Evolutionary conservation across 2,329 filamentous ascomycete genomes (phyloP).

Genomic region (Exophiala aquamarina): DNA sequence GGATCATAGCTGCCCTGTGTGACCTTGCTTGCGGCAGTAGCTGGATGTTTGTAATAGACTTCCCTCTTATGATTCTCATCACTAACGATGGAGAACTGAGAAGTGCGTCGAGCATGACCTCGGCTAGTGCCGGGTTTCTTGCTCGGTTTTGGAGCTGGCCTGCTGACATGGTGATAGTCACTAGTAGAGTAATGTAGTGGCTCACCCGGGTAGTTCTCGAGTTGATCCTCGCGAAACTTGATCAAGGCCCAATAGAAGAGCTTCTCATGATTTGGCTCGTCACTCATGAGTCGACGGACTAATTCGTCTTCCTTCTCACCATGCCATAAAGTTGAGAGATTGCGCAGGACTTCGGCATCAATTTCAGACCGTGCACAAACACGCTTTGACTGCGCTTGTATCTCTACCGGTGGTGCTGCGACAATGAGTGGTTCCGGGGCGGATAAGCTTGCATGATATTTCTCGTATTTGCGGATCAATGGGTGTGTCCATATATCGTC

Average conservation of each 20-base stretch:
- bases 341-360: conserved; percentile 77
- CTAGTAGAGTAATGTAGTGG: conserved; percentile 81
- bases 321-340: conserved; percentile 90
- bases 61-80: conserved; percentile 51
- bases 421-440: conserved; percentile 56
- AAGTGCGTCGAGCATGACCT: conserved; percentile 48
- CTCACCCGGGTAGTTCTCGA: conserved; percentile 79
- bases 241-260: conserved; percentile 85
- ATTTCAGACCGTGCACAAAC: conserved; percentile 65
- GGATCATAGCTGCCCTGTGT: conserved; percentile 74
- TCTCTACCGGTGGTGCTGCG: conserved; percentile 54
- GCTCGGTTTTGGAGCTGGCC: conserved; percentile 34
- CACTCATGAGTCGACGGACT: conserved; percentile 64
- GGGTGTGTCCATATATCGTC: conserved; percentile 83
- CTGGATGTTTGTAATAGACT: conserved; percentile 51
- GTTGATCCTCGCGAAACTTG: conserved; percentile 77
- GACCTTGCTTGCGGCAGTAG: conserved; percentile 42
- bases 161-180: conserved; percentile 80
- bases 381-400: conserved; percentile 58
- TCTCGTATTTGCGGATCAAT: conserved; percentile 79
- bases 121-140: conserved; percentile 25
- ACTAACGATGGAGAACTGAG: conserved; percentile 58
- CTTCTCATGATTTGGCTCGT: conserved; percentile 82
- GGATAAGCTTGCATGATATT: conserved; percentile 66
- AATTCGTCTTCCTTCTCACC: conserved; percentile 73